Evolutionary conservation across 176 grass and related monocot species (phyloP), one percentile per base, ranked within the genome.

Genomic region (Coix lacrymajobi): DNA sequence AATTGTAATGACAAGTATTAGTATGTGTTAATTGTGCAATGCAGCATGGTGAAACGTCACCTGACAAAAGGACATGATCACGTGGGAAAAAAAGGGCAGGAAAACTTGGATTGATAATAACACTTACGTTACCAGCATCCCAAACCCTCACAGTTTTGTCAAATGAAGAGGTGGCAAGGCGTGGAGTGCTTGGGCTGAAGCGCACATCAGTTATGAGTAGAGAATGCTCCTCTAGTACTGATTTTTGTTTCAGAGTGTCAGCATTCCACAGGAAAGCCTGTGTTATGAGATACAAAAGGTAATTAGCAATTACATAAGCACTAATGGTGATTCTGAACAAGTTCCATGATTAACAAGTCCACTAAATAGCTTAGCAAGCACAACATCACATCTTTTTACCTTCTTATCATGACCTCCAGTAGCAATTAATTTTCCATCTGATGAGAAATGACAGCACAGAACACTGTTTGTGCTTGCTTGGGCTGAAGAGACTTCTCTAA

Each of bases 321-420:
- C 16, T 48, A 62, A 48, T 14, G n/a, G 8, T 2, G 69, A 70
- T 70, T 83, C 63, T 41, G 22, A 69, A 64, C 62, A 13, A 66
- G 4, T 17, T 77, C 29, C 46, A 79, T 0, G 26, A 43, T 9
- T 77, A 73, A 66, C 64, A 51, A 81, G 66, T 66, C 28, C 22
- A 81, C 11, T 73, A n/a, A 79, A 61, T 24, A 86, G 30, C 58
- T 24, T 66, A 45, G 62, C 68, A 79, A 83, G 73, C 19, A 83
- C 20, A 41, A 65, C 45, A 44, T 2, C 37, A 82, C 57, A 6
- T 69, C 25, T 1, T 32, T 25, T 75, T 66, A 98, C 96, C 96
- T 99, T 99, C 71, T 96, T 99, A 90, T 96, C 96, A 36, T 99
- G 93, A 66, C 93, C 93, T 72, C 93, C 96, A 65, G 96, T 99